Evolutionary conservation across 2,329 filamentous ascomycete genomes (phyloP), one percentile per base, ranked within the genome.

Genomic region (Xylaria sp.): DNA sequence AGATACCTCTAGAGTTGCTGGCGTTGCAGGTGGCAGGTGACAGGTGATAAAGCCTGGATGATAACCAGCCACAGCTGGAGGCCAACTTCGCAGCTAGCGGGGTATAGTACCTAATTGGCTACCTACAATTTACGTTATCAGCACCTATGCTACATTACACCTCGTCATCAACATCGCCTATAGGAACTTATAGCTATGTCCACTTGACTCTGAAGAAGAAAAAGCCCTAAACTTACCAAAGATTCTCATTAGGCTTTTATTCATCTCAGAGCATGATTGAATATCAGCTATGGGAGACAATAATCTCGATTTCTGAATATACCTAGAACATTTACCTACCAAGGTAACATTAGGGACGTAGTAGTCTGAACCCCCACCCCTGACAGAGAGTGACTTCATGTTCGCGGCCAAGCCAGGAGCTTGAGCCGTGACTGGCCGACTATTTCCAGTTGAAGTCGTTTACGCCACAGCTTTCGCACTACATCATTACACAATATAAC

Each of bases 361-460:
- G 15, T 54, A 34, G n/a, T 7, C 32, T 6, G 23, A 28, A n/a
- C 10, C 18, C 28, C 52, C 52, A 28, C 28, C 28, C 12, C 9
- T 51, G 59, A 28, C 28, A 28, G 28, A 28, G 28, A 28, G 28
- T 70, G 68, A 69, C 66, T 62, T 69, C 66, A 65, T 63, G 64
- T 34, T 51, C 25, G n/a, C 37, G 23, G 44, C 15, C 8, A 25
- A 13, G 44, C 44, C 15, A 50, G 18, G 41, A 67, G 60, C 57
- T 64, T 69, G 60, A 70, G 70, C 70, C 70, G 70, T 54, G 64
- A 69, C 66, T 69, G 68, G 41, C 70, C 70, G 70, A n/a, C 52
- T 46, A 18, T 46, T 69, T 59, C 46, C 44, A 28, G 55, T 61
- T 34, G 52, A 48, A 51, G 15, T 20, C 60, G 37, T 44, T 54